Conservation (phyloP, 768 basidiomycete genomes). For the Lentinula aciculospora region DNA sequence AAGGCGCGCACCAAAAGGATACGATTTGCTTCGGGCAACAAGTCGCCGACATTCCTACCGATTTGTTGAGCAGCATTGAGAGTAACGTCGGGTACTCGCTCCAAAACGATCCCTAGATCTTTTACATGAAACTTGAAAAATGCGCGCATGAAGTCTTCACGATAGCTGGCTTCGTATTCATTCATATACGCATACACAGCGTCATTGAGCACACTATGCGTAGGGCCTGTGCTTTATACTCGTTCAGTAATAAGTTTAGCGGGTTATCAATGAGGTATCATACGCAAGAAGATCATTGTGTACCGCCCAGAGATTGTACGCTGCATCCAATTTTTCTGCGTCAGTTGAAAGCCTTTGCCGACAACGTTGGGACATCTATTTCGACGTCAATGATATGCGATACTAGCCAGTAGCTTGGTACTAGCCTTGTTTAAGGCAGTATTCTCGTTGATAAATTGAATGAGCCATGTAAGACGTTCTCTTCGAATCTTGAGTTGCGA, state of each 20-base stretch:
- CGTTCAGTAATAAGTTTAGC: neutral
- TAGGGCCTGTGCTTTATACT: conserved; percentile 41
- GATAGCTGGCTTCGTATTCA: conserved; percentile 43
- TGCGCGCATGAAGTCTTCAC: conserved; percentile 74
- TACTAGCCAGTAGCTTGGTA: neutral
- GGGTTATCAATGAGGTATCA: conserved; percentile 12
- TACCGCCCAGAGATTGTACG: conserved; percentile 74
- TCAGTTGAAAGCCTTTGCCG: conserved; percentile 73
- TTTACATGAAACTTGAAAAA: conserved; percentile 74
- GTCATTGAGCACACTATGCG: conserved; percentile 62
- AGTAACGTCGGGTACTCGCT: conserved; percentile 49
- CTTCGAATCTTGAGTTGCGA: conserved; percentile 72
- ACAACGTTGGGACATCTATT: conserved; percentile 74
- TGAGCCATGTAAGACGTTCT: conserved; percentile 77
- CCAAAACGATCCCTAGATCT: conserved; percentile 64
- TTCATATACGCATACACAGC: conserved; percentile 67
- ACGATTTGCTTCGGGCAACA: conserved; percentile 63
- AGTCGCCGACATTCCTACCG: conserved; percentile 33
- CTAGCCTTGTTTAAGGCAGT: conserved; percentile 68
- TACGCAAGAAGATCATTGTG: conserved; percentile 67
- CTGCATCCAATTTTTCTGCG: conserved; percentile 83
- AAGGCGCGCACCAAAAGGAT: conserved; percentile 54
- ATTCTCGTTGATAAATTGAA: conserved; percentile 86
- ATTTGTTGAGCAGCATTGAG: conserved; percentile 37
- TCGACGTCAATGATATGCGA: neutral